Base-by-base conservation (phyloP, 495 filamentous ascomycete genomes). In the Astrothelium subdiscretum region DNA sequence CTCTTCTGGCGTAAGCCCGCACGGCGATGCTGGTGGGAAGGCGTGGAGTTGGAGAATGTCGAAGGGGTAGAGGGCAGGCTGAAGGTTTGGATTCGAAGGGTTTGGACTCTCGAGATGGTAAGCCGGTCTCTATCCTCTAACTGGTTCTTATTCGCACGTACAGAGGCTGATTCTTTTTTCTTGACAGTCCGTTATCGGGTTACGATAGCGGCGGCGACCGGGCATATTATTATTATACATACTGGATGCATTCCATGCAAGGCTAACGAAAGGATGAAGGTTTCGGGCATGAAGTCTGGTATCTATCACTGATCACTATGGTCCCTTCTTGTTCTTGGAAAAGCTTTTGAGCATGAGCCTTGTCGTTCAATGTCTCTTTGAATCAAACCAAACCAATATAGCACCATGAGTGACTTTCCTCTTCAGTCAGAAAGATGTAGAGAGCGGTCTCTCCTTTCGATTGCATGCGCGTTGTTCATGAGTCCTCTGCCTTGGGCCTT, bases 81-180 rank as follows among this genome's bases (percentile, higher is more conserved):
- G 69, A 99, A 97, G 74, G 90, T 97, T 63, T 99, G 94, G 94
- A 96, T 97, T 68, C 81, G 94, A 63, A 79, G 94, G 68, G 94
- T 99, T 63, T 99, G 94, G 94, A 99, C 94, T 63, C 79, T 99
- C 62, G 94, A 99, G 82, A 99, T 99, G 94, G 86, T 88, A 75
- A 71, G 81, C 51, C 51, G 24, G 51, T 24, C 57, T 27, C 3
- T 64, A 48, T 24, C 29, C 8, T 32, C 38, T 31, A 29, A 57
- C 31, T 32, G 52, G 31, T 32, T 48, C 44, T 20, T 18, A 27
- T 60, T 43, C 13, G 52, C 12, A 3, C 31, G 8, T 27, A 62
- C 32, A 43, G 18, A 18, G 31, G 32, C 42, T 51, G 48, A 58
- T 57, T 52, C 57, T 31, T 32, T 42, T 27, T 48, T 31, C n/a